A percentile compares a stretch with the other conserved stretches of the same genome.
Evolutionary conservation across 1,284 basidiomycete species (phyloP).

Genomic region (Naganishia sp.): DNA sequence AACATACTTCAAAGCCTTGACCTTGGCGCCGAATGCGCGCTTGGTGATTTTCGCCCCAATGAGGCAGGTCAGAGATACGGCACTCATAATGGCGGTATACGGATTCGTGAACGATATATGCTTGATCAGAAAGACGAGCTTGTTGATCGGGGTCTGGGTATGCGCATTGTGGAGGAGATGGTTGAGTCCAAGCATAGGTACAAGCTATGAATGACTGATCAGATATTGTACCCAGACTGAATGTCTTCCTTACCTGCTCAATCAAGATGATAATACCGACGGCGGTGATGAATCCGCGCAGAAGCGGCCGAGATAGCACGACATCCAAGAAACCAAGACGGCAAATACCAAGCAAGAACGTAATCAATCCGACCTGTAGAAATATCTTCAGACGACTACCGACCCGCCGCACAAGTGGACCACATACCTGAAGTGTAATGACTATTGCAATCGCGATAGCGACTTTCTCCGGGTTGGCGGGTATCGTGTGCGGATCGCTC

Average conservation of each 20-base stretch:
- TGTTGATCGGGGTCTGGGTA: conserved; percentile 69
- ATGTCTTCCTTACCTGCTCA: conserved; percentile 66
- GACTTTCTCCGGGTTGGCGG: conserved; percentile 58
- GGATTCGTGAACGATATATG: conserved; percentile 65
- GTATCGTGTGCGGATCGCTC: conserved; percentile 62
- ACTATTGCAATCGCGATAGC: conserved; percentile 64
- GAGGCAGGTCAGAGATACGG: conserved; percentile 64
- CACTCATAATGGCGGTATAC: conserved; percentile 71
- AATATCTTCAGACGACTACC: background rate
- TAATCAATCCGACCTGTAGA: conserved; percentile 75
- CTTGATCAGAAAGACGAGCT: conserved; percentile 72
- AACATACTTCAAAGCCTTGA: conserved; percentile 68
- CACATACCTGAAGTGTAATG: conserved; percentile 74
- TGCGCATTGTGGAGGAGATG: conserved; percentile 61
- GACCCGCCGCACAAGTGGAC: background rate
- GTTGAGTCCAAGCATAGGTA: conserved; percentile 65
- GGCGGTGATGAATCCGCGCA: conserved; percentile 73
- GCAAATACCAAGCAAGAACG: conserved; percentile 81
- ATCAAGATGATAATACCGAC: conserved; percentile 56
- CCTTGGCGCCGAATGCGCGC: conserved; percentile 60
- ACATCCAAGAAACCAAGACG: conserved; percentile 92
- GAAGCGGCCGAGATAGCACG: conserved; percentile 77
- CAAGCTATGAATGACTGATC: conserved; percentile 32
- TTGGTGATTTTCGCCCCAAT: conserved; percentile 60
- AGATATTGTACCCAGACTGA: background rate